Evolutionary conservation across 2,329 filamentous ascomycete genomes (phyloP).

Genomic region (Lasiodiplodia sp.): DNA sequence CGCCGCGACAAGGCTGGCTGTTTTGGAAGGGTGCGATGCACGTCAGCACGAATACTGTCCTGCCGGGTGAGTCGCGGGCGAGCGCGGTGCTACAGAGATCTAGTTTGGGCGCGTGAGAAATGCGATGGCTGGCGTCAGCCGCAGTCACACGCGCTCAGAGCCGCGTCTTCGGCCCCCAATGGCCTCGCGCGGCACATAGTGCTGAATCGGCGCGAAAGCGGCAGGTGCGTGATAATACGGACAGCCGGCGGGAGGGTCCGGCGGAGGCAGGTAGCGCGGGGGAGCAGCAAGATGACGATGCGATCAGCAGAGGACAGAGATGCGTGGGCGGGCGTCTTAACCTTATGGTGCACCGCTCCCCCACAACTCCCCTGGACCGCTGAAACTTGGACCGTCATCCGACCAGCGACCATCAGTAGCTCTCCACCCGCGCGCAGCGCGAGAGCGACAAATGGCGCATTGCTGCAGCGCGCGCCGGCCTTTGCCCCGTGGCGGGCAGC

Average conservation of each 20-base stretch:
- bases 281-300: constrained; percentile 41
- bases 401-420: constrained; percentile 2
- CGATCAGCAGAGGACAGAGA: constrained; percentile 21
- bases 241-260: not conserved
- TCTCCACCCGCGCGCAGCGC: constrained; percentile 5
- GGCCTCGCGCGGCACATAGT: constrained; percentile 12
- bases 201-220: not conserved
- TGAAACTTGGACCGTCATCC: constrained; percentile 13
- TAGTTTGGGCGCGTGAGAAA: constrained; percentile 17
- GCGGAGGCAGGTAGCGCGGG: constrained; percentile 43
- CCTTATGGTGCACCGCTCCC: not conserved
- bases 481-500: constrained; percentile 13
- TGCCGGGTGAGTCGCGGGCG: not conserved
- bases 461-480: not conserved
- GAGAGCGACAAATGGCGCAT: constrained; percentile 21
- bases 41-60: constrained; percentile 22
- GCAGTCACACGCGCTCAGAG: constrained; percentile 19
- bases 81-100: constrained; percentile 18
- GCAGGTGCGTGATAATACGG: not conserved
- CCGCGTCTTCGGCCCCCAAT: constrained; percentile 18
- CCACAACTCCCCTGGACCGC: constrained; percentile 10
- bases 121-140: constrained; percentile 29
- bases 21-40: constrained; percentile 9
- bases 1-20: constrained; percentile 17
- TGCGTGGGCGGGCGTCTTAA: constrained; percentile 30